These are phyloP conservation scores for Centella asiatica DNA, from an alignment of 129 eudicot species.

Conservation along the genomic window DNA sequence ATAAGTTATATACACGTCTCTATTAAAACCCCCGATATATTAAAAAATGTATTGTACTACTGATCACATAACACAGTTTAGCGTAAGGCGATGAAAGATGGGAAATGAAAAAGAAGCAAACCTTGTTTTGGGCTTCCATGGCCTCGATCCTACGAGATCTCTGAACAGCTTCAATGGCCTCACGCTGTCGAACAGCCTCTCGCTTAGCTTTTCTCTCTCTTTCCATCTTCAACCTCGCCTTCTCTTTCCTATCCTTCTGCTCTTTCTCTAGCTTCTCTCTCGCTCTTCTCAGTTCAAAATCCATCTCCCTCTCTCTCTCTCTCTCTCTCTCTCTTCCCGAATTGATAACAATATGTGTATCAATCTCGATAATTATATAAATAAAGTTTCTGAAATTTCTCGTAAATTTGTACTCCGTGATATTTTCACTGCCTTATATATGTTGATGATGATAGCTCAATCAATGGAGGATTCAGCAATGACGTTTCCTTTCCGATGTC, in stretches of 20 bases:
- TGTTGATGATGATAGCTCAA: background rate
- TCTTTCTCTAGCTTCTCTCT: slow-evolving; percentile 9
- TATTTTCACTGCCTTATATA: no score
- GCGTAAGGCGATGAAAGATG: no score
- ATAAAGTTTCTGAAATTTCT: no score
- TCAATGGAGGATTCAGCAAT: background rate
- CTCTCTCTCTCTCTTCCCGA: background rate
- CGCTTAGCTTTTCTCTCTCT: slow-evolving; percentile 8
- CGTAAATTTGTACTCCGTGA: background rate
- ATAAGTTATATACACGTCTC: no score
- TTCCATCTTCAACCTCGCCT: slow-evolving; percentile 4
- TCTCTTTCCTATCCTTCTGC: slow-evolving; percentile 5
- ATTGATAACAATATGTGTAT: background rate
- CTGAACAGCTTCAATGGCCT: slow-evolving; percentile 7
- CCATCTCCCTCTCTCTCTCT: slow-evolving; percentile 1
- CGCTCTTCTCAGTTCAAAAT: slow-evolving; percentile 4
- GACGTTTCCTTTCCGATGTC: slow-evolving; percentile 5
- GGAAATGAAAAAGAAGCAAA: background rate
- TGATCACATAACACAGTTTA: no score
- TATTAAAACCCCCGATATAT: no score
- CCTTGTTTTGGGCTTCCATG: slow-evolving; percentile 5
- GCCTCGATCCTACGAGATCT: slow-evolving; percentile 12
- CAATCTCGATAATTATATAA: background rate
- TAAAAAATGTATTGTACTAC: no score
- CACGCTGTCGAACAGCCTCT: background rate